phyloP scores from a whole-genome alignment of 176 grass and related monocot genomes.

The barley (Hordeum vulgare) region MorexV3_pseudomolecules_assembly NC_058521.1:605445360-605445859 shows the following conservation, averaged over 20 bases:
- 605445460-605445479: slow-evolving; percentile 35
- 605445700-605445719: background rate
- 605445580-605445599: slow-evolving; percentile 63
- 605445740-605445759: background rate
- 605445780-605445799: background rate
- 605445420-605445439: slow-evolving; percentile 12
- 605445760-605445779: background rate
- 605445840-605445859: background rate
- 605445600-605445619: slow-evolving; percentile 72
- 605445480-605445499: background rate
- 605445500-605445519: background rate
- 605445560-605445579: slow-evolving; percentile 47
- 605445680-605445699: slow-evolving; percentile 72
- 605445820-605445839: background rate
- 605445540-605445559: background rate
- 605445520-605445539: background rate
- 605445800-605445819: background rate
- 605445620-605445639: slow-evolving; percentile 65
- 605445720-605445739: background rate
- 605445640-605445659: slow-evolving; percentile 53
- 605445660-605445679: slow-evolving; percentile 73
- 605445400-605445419: slow-evolving; percentile 48
- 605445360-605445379: slow-evolving; percentile 51
- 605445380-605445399: slow-evolving; percentile 49
- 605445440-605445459: slow-evolving; percentile 35